Evolutionary conservation across 140 eudicot species (phyloP), one percentile per base, ranked within the genome.

Genomic region (Anethum foeniculum): DNA sequence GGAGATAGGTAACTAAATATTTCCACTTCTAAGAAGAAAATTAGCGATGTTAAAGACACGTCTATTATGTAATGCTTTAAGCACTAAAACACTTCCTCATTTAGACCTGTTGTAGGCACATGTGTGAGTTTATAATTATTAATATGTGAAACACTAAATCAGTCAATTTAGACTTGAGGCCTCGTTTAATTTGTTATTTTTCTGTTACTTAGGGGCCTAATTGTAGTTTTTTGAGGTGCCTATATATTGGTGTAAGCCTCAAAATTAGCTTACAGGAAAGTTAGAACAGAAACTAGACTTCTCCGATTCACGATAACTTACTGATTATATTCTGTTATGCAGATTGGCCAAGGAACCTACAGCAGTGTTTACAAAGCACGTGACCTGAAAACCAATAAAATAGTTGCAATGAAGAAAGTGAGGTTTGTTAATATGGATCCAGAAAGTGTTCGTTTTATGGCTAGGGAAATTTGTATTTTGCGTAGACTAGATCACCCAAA

Each of bases 291-390:
- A 32, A 12, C 75, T n/a, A 7, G 7, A 16, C 41, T 76, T 38
- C 19, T 60, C 77, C 19, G 82, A 51, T 83, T 36, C 56, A 49
- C 14, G 47, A 12, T 52, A 3, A 28, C 74, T 65, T 47, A 23
- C 72, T 60, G 6, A 65, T 81, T 82, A 51, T 80, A 6, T 21
- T 81, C 38, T 58, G 12, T 64, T 64, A 5, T 75, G 85, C 93
- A 94, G 98, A 92, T 94, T 81, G 98, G 98, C n/a, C 98, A 94
- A 85, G 98, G 98, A 80, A 94, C 98, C 6, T 94, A 94, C 79
- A 94, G 98, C 77, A 94, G 93, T 68, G 98, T 94, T 39, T 94
- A 92, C 84, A 90, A 73, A 83, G 98, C 96, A 9, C 94, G 96
- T 65, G 98, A 94, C 80, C 86, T 89, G 56, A 86, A 79, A 79